Evolutionary conservation across 345 rosid species (phyloP).

Genomic region (Boechera divaricarpa): DNA sequence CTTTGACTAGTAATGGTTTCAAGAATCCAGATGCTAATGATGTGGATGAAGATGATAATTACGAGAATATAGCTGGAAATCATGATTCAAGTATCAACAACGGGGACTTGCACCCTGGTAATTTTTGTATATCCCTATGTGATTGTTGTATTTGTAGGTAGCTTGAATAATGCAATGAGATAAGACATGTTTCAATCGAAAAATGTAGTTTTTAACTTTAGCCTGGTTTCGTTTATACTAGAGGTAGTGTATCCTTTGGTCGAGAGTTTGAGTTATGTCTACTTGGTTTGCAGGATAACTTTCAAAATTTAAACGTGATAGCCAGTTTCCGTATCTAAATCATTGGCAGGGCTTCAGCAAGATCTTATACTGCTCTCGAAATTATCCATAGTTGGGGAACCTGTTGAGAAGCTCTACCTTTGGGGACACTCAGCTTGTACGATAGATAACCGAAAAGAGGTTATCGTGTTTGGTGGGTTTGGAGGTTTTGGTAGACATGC

Average conservation of each 20-base stretch:
- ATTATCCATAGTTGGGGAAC: slow-evolving; percentile 60
- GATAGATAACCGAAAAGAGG: slow-evolving; percentile 42
- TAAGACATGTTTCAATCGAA: background rate
- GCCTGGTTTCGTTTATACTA: background rate
- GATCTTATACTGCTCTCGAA: slow-evolving; percentile 48
- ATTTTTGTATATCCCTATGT: slow-evolving; percentile 3
- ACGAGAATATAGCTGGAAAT: slow-evolving; percentile 36
- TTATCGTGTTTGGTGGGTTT: slow-evolving; percentile 89
- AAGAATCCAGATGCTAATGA: slow-evolving; percentile 22
- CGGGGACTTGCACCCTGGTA: slow-evolving; percentile 50
- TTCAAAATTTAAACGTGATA: slow-evolving; percentile 60
- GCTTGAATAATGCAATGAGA: slow-evolving; percentile 5
- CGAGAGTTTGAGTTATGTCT: slow-evolving; percentile 43
- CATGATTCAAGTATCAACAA: slow-evolving; percentile 36
- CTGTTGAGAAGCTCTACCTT: slow-evolving; percentile 76
- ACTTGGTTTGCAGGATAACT: slow-evolving; percentile 67
- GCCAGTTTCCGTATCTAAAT: slow-evolving; percentile 72
- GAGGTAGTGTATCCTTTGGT: slow-evolving; percentile 7
- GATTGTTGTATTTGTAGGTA: slow-evolving; percentile 4
- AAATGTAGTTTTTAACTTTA: background rate
- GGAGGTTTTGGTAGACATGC: slow-evolving; percentile 94
- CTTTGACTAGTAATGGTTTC: slow-evolving; percentile 53
- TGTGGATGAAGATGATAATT: slow-evolving; percentile 39
- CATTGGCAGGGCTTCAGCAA: slow-evolving; percentile 70
- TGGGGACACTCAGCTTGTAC: slow-evolving; percentile 91